These are phyloP conservation scores for Phytophthora hybrid DNA, from an alignment of 352 stramenopile genomes.

Conservation along the genomic window DNA sequence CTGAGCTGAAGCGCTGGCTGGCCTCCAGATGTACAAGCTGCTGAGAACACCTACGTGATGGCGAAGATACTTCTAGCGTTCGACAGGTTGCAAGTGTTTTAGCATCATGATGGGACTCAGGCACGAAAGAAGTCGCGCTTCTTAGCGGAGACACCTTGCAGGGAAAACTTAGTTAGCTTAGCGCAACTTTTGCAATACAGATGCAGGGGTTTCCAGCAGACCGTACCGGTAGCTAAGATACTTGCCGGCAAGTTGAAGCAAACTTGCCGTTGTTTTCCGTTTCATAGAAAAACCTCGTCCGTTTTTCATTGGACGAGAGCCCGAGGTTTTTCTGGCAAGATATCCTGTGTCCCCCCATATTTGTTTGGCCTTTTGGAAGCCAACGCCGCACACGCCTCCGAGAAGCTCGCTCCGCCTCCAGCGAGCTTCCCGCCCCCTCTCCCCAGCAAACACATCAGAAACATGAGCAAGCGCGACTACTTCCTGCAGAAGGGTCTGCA, in stretches of 20 bases:
- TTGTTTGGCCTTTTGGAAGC: constrained; percentile 44
- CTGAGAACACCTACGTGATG: background rate
- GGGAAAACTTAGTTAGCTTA: too few species aligned
- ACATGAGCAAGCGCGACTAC: constrained; percentile 89
- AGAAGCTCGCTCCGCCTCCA: constrained; percentile 24
- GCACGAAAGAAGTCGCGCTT: too few species aligned
- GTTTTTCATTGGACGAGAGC: constrained; percentile 16
- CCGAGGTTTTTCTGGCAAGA: constrained; percentile 32
- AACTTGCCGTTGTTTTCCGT: constrained; percentile 5
- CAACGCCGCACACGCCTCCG: constrained; percentile 13
- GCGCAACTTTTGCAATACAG: too few species aligned
- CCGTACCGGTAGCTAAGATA: background rate
- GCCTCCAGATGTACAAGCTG: background rate
- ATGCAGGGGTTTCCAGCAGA: too few species aligned
- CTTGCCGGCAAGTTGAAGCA: background rate
- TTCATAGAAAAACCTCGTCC: constrained; percentile 31
- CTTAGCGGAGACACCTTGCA: too few species aligned
- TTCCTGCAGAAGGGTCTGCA: constrained; percentile 84
- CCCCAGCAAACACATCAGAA: constrained; percentile 52
- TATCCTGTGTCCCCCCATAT: constrained; percentile 39
- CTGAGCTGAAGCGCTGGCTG: background rate
- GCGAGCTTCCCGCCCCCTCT: constrained; percentile 15
- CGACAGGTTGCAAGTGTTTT: background rate
- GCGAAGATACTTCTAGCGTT: background rate
- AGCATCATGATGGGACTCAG: too few species aligned